Conservation (phyloP, 75 land plant genomes). For the Chamaecyparis obtusa region DNA sequence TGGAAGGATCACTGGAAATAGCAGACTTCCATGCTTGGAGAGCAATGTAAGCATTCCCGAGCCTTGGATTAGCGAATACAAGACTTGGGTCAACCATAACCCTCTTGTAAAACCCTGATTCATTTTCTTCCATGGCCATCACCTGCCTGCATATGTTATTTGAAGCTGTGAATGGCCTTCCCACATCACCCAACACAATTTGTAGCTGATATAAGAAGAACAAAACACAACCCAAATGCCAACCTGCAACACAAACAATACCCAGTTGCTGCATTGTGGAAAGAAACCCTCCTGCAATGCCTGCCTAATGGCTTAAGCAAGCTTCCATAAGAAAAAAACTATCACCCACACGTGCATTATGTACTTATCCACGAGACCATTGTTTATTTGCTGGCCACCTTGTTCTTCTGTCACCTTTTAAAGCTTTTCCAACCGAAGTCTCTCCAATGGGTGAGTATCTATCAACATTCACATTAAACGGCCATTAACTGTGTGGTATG, state of each 20-base stretch:
- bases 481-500: too few species aligned
- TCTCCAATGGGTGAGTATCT: background rate
- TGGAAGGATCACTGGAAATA: conserved; percentile 50
- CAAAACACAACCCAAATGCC: background rate
- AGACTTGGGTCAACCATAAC: conserved; percentile 2
- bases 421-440: background rate
- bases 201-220: background rate
- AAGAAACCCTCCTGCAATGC: background rate
- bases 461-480: too few species aligned
- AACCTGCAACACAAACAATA: background rate
- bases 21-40: conserved; percentile 81
- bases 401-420: background rate
- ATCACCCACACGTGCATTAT: background rate
- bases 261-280: conserved; percentile 6
- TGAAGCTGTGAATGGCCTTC: background rate
- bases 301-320: background rate
- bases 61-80: conserved; percentile 45
- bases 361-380: background rate
- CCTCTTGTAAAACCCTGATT: background rate
- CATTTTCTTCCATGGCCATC: background rate
- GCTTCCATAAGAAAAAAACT: background rate
- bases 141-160: background rate
- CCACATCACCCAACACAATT: background rate
- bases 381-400: background rate
- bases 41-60: conserved; percentile 63